Percentiles rank a stretch among this genome's conserved stretches.
Evolutionary conservation across 2,329 filamentous ascomycete genomes (phyloP).

Genomic region (Apiospora marii): DNA sequence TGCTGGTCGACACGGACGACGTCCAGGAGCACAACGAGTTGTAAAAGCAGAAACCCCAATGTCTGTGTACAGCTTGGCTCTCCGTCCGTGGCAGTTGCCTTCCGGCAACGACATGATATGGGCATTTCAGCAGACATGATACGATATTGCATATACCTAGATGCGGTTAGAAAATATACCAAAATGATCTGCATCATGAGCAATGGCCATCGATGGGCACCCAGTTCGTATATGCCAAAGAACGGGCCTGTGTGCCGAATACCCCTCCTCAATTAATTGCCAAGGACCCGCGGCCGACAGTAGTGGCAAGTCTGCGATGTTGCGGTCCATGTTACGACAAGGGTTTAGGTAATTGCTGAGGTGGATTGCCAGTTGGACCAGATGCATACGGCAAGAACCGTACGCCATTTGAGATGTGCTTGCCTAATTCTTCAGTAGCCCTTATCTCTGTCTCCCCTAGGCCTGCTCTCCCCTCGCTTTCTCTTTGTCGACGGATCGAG

Average conservation of each 20-base stretch:
- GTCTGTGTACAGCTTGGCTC: neutral
- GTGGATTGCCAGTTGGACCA: neutral
- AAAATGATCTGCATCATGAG: conserved; percentile 4
- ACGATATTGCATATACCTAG: neutral
- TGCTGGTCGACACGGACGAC: conserved; percentile 63
- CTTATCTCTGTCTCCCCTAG: neutral
- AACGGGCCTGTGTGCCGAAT: neutral
- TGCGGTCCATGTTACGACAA: neutral
- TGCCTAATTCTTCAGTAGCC: too few species aligned
- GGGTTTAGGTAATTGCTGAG: neutral
- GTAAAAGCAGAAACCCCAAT: conserved; percentile 42
- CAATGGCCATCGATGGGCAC: neutral
- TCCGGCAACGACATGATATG: neutral
- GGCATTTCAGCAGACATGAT: neutral
- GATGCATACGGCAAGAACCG: neutral
- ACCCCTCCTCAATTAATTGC: neutral
- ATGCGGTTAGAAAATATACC: neutral
- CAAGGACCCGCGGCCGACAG: neutral
- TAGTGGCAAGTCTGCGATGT: neutral
- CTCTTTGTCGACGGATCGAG: neutral
- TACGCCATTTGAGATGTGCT: too few species aligned
- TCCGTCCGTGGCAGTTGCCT: neutral
- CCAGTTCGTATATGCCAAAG: neutral
- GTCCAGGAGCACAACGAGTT: conserved; percentile 67
- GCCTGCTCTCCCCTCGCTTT: neutral